Evolutionary conservation across 257 asterid species (phyloP).

Genomic region (Nicotiana tabacum): DNA sequence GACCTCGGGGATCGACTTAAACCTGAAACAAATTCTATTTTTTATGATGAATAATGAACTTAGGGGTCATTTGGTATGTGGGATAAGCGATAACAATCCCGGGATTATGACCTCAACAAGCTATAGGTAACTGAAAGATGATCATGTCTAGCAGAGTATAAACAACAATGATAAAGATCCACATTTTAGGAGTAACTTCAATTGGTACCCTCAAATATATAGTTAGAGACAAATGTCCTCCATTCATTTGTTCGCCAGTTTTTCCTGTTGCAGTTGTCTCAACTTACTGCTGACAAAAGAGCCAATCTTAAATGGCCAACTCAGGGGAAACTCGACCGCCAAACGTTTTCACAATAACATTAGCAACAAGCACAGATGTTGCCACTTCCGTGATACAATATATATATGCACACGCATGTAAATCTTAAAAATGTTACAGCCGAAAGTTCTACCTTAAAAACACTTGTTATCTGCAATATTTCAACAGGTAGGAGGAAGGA

Average conservation of each 20-base stretch:
- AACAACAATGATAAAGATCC: neutral
- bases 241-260: neutral
- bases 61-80: neutral
- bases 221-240: neutral
- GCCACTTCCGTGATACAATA: neutral
- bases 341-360: too few species aligned
- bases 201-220: neutral
- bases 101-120: too few species aligned
- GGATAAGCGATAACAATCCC: too few species aligned
- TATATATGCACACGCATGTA: neutral
- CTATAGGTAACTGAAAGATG: neutral
- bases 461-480: constrained; percentile 52
- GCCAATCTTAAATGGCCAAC: neutral
- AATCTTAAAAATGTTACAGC: neutral
- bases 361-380: neutral
- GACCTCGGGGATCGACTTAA: too few species aligned
- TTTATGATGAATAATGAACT: neutral
- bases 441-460: neutral
- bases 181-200: neutral
- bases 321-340: neutral
- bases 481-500: constrained; percentile 71
- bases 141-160: neutral
- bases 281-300: neutral
- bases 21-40: too few species aligned
- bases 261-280: neutral